Evolutionary conservation across 202 grass and related monocot genomes (phyloP).

Genomic region (Panicum hallii): DNA sequence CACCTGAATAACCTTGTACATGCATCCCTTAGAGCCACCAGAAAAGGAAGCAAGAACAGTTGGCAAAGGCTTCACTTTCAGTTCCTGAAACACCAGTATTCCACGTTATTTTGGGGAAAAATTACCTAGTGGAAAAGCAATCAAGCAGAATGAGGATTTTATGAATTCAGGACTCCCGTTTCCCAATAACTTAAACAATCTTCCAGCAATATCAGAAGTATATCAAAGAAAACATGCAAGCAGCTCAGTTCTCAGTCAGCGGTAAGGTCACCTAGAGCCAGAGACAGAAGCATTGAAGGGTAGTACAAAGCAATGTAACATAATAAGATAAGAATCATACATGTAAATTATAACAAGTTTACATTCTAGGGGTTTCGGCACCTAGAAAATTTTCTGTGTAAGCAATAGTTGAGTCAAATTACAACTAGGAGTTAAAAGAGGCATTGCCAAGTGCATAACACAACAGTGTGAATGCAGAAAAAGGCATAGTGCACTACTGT

Average conservation of each 20-base stretch:
- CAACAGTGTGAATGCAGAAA: background rate
- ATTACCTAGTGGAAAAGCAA: background rate
- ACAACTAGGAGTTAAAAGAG: conserved; percentile 17
- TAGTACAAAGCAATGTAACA: conserved; percentile 15
- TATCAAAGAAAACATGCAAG: background rate
- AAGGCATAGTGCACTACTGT: background rate
- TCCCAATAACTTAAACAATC: conserved; percentile 9
- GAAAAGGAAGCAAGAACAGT: conserved; percentile 83
- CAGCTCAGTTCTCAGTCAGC: conserved; percentile 6
- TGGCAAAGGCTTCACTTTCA: conserved; percentile 71
- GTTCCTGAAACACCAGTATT: conserved; percentile 67
- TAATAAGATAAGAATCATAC: background rate
- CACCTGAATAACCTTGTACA: conserved; percentile 96
- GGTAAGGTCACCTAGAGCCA: conserved; percentile 27
- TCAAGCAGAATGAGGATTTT: background rate
- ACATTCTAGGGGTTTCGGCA: background rate
- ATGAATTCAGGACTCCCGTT: conserved; percentile 14
- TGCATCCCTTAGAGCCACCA: conserved; percentile 79
- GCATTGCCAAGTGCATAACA: background rate
- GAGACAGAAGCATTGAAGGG: background rate
- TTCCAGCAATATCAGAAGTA: background rate
- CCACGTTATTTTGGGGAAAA: background rate
- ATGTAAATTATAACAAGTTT: background rate
- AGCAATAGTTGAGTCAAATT: conserved; percentile 16
- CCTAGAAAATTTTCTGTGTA: background rate